Evolutionary conservation across 2,329 filamentous ascomycete species (phyloP).

Genomic region (Dryadomyces sulphureus): DNA sequence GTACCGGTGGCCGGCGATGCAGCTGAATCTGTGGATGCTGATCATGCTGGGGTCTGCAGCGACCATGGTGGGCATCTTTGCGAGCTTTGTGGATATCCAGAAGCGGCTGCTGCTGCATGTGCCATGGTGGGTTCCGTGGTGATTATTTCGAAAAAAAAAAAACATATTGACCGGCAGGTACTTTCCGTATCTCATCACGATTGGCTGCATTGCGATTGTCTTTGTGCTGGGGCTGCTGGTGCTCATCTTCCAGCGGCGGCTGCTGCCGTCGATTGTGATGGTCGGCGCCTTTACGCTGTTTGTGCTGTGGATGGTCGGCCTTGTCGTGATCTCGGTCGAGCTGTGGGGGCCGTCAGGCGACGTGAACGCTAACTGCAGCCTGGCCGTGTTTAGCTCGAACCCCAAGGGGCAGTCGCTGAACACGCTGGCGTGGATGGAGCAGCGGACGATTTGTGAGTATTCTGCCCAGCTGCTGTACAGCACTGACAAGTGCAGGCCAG

Average conservation of each 20-base stretch:
- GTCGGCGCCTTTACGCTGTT: slow-evolving; percentile 52
- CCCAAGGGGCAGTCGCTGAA: slow-evolving; percentile 34
- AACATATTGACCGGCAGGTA: slow-evolving; percentile 42
- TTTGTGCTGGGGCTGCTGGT: slow-evolving; percentile 53
- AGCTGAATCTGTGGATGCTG: slow-evolving; percentile 53
- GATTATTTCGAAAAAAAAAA: no score
- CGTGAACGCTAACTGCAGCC: slow-evolving; percentile 44
- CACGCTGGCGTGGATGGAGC: slow-evolving; percentile 50
- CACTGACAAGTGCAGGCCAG: slow-evolving; percentile 27
- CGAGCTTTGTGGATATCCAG: slow-evolving; percentile 44
- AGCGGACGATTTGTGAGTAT: slow-evolving; percentile 44
- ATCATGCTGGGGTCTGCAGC: slow-evolving; percentile 46
- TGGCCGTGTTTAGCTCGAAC: slow-evolving; percentile 37
- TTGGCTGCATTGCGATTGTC: slow-evolving; percentile 41
- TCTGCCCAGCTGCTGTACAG: no score
- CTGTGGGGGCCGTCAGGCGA: slow-evolving; percentile 46
- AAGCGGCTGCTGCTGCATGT: slow-evolving; percentile 35
- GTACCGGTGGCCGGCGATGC: slow-evolving; percentile 55
- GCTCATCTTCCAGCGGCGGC: slow-evolving; percentile 44
- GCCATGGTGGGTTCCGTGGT: slow-evolving; percentile 52
- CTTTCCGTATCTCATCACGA: slow-evolving; percentile 51
- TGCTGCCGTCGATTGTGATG: slow-evolving; percentile 47
- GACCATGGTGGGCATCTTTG: slow-evolving; percentile 46
- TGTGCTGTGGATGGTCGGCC: slow-evolving; percentile 51
- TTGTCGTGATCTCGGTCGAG: slow-evolving; percentile 46